phyloP scores from a whole-genome alignment of 495 filamentous ascomycete species.

The Penicillium chermesinum region DNA sequence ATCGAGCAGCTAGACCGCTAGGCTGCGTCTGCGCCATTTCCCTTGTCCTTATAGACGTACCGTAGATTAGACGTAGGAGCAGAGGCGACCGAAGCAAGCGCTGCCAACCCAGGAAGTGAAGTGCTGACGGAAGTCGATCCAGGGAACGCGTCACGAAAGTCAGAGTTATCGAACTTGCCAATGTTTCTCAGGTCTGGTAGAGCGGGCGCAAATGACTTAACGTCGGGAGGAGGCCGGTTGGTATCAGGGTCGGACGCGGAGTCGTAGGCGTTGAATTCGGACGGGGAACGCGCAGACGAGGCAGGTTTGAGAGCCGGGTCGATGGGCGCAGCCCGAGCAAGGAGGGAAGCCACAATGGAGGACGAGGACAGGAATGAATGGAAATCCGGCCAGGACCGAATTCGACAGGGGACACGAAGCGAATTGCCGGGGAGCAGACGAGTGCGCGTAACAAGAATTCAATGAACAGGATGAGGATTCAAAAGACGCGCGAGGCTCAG shows the following conservation, averaged over 20 bases:
- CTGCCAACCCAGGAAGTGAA: constrained; percentile 39
- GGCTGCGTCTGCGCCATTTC: too few relatives aligned
- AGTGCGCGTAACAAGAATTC: background rate
- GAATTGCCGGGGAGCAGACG: constrained; percentile 1
- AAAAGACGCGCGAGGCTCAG: too few relatives aligned
- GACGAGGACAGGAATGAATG: constrained; percentile 29
- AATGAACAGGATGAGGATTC: too few relatives aligned
- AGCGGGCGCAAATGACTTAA: constrained; percentile 14
- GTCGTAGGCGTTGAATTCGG: constrained; percentile 34
- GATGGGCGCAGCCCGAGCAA: constrained; percentile 56
- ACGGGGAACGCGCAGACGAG: constrained; percentile 37
- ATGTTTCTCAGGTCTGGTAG: constrained; percentile 21
- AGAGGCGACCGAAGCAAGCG: constrained; percentile 59
- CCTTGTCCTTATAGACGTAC: constrained; percentile 40
- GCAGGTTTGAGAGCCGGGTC: constrained; percentile 46
- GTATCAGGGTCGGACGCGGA: constrained; percentile 15
- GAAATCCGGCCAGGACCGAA: constrained; percentile 41
- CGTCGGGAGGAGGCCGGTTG: constrained; percentile 18
- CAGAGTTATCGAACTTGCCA: constrained; percentile 15
- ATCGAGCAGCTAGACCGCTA: too few relatives aligned
- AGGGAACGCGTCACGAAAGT: constrained; percentile 15
- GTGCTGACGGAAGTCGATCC: constrained; percentile 19
- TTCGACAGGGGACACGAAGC: constrained; percentile 15
- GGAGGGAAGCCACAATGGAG: constrained; percentile 47
- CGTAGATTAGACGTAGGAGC: constrained; percentile 60